Evolutionary conservation across 75 land plant genomes (phyloP).

Genomic region (Pinus taeda): DNA sequence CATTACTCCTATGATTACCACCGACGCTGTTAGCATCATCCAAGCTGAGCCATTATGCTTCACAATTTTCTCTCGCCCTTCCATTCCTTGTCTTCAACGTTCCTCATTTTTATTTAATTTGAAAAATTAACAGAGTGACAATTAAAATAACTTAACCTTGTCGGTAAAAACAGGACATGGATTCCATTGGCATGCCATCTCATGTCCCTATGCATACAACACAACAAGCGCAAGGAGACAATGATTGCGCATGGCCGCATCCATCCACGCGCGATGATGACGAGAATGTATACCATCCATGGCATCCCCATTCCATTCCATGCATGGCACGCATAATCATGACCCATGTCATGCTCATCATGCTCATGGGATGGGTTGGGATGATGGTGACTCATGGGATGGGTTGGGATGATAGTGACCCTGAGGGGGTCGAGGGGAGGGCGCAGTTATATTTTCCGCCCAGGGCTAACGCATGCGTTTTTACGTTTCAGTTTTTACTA

Average conservation of each 20-base stretch:
- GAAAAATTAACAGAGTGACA: no score
- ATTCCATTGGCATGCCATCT: no score
- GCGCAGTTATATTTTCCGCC: not conserved
- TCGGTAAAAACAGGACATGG: no score
- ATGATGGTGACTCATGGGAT: not conserved
- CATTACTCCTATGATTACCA: no score
- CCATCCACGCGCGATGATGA: conserved; percentile 13
- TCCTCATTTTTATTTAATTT: no score
- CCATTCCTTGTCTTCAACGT: no score
- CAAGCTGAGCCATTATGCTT: no score
- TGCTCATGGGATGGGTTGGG: not conserved
- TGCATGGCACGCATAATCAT: conserved; percentile 2
- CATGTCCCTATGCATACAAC: no score
- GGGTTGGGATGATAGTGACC: not conserved
- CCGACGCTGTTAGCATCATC: no score
- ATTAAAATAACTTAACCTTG: no score
- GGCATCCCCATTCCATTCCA: not conserved
- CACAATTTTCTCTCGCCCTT: no score
- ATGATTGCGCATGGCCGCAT: conserved; percentile 13
- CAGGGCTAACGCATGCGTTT: conserved; percentile 1
- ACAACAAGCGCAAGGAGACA: not conserved
- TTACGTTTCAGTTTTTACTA: not conserved
- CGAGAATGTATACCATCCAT: not conserved
- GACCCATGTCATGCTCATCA: not conserved
- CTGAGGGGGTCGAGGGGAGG: not conserved